These are phyloP conservation scores for Ottelia alismoides DNA, from an alignment of 106 monocot species.

Conservation along the genomic window DNA sequence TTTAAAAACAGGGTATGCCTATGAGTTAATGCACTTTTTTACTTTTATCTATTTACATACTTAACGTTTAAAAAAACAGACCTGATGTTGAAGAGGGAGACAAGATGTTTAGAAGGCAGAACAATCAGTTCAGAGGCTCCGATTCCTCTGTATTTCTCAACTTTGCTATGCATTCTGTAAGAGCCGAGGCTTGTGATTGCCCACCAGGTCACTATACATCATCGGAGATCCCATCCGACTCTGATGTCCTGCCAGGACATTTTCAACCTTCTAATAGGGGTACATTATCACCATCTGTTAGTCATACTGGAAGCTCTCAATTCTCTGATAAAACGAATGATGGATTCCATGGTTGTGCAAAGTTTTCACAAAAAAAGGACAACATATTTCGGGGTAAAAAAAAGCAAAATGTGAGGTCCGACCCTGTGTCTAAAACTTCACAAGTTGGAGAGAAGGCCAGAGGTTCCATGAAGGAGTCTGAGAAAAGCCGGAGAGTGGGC, in stretches of 20 bases:
- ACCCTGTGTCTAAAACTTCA: slow-evolving; percentile 28
- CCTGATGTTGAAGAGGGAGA: slow-evolving; percentile 91
- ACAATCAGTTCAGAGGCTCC: slow-evolving; percentile 43
- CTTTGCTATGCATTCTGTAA: slow-evolving; percentile 95
- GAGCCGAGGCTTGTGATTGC: slow-evolving; percentile 99
- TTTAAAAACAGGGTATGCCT: slow-evolving; percentile 90
- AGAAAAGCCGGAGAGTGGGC: slow-evolving; percentile 48
- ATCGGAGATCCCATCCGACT: slow-evolving; percentile 21
- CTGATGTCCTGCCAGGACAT: slow-evolving; percentile 45
- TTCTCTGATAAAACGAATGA: slow-evolving; percentile 29
- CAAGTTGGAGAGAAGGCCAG: slow-evolving; percentile 63
- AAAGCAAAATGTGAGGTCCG: slow-evolving; percentile 29
- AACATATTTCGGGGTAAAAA: slow-evolving; percentile 38
- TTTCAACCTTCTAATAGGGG: slow-evolving; percentile 28
- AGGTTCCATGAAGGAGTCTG: slow-evolving; percentile 57
- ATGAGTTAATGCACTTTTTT: no score
- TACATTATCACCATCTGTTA: slow-evolving; percentile 35
- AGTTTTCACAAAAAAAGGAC: slow-evolving; percentile 20
- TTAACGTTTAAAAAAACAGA: slow-evolving; percentile 21
- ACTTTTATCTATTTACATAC: no score
- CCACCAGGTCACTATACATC: slow-evolving; percentile 60
- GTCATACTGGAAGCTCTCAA: slow-evolving; percentile 20
- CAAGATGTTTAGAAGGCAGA: slow-evolving; percentile 66
- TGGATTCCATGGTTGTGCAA: background rate
- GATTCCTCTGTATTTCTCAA: slow-evolving; percentile 82